Conservation (phyloP, 139 green algal genomes). For the Deuterostichococcus epilithicus region DNA sequence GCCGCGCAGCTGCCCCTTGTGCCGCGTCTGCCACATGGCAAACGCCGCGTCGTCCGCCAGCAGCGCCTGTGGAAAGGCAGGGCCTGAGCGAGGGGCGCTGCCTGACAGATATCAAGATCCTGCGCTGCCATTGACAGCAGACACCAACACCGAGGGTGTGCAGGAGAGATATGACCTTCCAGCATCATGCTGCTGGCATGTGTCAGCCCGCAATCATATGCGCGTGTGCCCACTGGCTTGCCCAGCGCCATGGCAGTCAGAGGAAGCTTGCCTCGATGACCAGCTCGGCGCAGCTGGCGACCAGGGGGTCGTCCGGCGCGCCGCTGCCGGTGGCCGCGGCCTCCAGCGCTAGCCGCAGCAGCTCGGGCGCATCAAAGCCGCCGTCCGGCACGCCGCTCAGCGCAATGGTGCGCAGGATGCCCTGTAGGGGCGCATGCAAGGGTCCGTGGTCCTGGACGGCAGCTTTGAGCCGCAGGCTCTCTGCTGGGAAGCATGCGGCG, state of each 20-base stretch:
- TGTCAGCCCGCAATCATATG: no score
- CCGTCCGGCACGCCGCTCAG: background rate
- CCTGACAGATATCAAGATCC: no score
- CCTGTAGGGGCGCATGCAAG: background rate
- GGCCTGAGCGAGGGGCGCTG: no score
- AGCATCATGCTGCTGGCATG: no score
- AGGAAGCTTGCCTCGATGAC: background rate
- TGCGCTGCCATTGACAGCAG: no score
- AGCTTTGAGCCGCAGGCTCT: no score
- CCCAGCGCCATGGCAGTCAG: no score
- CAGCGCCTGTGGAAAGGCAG: background rate
- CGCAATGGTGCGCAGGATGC: slow-evolving; percentile 8
- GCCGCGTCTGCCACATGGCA: slow-evolving; percentile 25
- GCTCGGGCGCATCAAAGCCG: slow-evolving; percentile 4
- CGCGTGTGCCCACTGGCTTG: no score
- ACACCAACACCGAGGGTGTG: no score
- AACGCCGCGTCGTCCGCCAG: slow-evolving; percentile 10
- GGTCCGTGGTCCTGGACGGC: no score
- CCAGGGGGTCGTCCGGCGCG: background rate
- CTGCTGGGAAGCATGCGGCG: no score
- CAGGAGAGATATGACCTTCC: no score
- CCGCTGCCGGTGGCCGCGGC: background rate
- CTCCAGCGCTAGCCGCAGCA: slow-evolving; percentile 8
- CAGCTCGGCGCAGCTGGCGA: background rate
- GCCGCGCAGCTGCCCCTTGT: slow-evolving; percentile 33